These are phyloP conservation scores for Solanum dulcamara DNA, from an alignment of 257 asterid species.

Conservation along the genomic window DNA sequence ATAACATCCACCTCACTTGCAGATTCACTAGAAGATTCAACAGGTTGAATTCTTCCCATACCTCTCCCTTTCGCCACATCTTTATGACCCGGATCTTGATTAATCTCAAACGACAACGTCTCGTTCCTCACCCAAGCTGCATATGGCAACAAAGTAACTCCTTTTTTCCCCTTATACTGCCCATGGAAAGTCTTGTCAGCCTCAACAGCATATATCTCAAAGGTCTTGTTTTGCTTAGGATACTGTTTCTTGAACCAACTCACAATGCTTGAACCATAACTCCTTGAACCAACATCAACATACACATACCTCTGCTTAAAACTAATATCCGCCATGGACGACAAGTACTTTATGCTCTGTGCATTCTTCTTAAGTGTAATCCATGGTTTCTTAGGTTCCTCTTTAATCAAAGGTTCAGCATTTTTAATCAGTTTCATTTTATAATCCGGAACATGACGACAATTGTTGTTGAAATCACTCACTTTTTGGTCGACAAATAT, in stretches of 20 bases:
- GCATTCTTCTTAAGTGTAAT: constrained; percentile 76
- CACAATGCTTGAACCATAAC: constrained; percentile 94
- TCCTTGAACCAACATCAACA: constrained; percentile 86
- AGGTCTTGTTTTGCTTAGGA: constrained; percentile 85
- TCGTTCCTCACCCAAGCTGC: constrained; percentile 97
- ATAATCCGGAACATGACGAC: constrained; percentile 59
- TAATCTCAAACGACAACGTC: constrained; percentile 70
- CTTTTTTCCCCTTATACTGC: constrained; percentile 61
- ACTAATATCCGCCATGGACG: constrained; percentile 77
- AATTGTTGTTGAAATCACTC: constrained; percentile 20
- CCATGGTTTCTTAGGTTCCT: constrained; percentile 92
- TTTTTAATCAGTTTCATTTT: constrained; percentile 46
- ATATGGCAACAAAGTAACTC: constrained; percentile 73
- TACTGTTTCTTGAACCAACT: constrained; percentile 98
- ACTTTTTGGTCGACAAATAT: constrained; percentile 2
- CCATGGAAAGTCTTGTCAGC: constrained; percentile 72
- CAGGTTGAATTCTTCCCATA: constrained; percentile 92
- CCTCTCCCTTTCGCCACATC: constrained; percentile 67
- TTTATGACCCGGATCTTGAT: constrained; percentile 62
- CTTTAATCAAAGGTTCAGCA: constrained; percentile 70
- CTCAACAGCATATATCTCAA: constrained; percentile 83
- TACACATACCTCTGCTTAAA: constrained; percentile 69
- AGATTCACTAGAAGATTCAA: constrained; percentile 35
- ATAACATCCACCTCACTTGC: constrained; percentile 60
- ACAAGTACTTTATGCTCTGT: constrained; percentile 59